Evolutionary conservation across 2,329 filamentous ascomycete species (phyloP), one percentile per base, ranked within the genome.

Genomic region (Tolypocladium cylindrosporum): DNA sequence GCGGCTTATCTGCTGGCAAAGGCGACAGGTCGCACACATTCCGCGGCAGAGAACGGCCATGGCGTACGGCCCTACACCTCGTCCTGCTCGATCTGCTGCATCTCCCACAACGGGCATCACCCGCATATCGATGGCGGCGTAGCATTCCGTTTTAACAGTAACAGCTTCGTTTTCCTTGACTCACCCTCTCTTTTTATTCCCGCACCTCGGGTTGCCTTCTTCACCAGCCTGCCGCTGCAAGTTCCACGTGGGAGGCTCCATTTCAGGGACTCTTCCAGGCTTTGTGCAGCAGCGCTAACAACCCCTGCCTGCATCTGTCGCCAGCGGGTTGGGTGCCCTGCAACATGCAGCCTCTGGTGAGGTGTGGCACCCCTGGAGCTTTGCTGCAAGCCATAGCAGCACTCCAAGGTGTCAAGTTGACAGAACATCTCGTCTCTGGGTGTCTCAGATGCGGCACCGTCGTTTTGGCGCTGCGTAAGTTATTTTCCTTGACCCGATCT

Each of bases 231-330:
- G 37, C 31, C 59, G 59, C 65, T 69, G 67, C 67, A 69, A 60
- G 63, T 63, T 65, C 67, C 68, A 69, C 67, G 67, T 69, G 67
- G 68, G 61, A 64, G 58, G 60, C 61, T 62, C 60, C 66, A 50
- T 57, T 53, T 27, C 50, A 34, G 21, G 31, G 19, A 34, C 52
- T 48, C 14, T 37, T 39, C 36, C 37, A 56, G 64, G 64, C 66
- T 60, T 40, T 63, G 61, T 67, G 65, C 63, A 66, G 65, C 65
- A 60, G 41, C 41, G 51, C 60, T 64, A 67, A 62, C 55, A 60
- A 58, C 58, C 57, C 55, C 57, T 57, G 54, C 39, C 40, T 45
- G 36, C 55, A 57, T 40, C 55, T 48, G 40, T 42, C 21, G 42
- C n/a, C 48, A 54, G 41, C 31, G 54, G 31, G 50, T 56, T 56